Evolutionary conservation across 2,329 filamentous ascomycete genomes (phyloP).

Genomic region (Ciborinia camelliae): DNA sequence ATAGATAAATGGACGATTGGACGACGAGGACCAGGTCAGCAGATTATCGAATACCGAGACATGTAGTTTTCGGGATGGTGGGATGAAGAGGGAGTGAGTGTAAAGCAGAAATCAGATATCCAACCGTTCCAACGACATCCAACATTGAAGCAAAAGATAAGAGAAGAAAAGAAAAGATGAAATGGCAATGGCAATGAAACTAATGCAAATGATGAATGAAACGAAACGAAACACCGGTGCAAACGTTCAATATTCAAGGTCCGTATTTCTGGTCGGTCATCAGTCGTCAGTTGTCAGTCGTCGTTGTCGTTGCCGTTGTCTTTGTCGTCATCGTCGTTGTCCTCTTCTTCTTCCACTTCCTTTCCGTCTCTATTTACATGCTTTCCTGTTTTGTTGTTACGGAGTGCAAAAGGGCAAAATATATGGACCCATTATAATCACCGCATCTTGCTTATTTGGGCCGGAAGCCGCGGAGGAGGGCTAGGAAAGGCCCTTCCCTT

Average conservation of each 20-base stretch:
- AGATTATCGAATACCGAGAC: constrained; percentile 6
- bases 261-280: background rate
- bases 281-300: background rate
- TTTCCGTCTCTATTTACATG: background rate
- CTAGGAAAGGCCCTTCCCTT: background rate
- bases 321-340: background rate
- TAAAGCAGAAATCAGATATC: background rate
- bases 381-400: background rate
- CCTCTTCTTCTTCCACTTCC: background rate
- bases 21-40: constrained; percentile 5
- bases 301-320: background rate
- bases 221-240: background rate
- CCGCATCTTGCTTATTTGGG: background rate
- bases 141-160: background rate
- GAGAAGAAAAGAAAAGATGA: background rate
- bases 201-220: background rate
- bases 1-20: constrained; percentile 7
- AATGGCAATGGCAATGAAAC: background rate
- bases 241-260: background rate
- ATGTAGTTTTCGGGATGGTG: background rate
- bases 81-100: background rate
- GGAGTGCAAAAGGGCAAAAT: background rate
- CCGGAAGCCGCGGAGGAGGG: constrained; percentile 13
- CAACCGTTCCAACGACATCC: background rate
- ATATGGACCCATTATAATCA: background rate